phyloP scores from a whole-genome alignment of 495 filamentous ascomycete species.

The Xylaria palmicola region DNA sequence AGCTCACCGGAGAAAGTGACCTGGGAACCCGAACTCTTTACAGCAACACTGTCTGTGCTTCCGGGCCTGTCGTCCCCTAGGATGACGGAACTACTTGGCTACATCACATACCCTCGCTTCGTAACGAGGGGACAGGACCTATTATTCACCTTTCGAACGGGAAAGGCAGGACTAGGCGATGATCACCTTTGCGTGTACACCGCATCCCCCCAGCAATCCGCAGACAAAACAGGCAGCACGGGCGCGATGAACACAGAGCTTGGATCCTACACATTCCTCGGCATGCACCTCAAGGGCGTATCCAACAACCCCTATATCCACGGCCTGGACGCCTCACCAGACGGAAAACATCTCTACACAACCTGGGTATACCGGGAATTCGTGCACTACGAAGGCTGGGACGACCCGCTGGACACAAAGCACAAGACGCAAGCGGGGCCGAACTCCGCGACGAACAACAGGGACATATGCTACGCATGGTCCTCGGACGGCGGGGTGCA shows the following conservation, averaged over 20 bases:
- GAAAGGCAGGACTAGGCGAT: slow-evolving; percentile 49
- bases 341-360: slow-evolving; percentile 31
- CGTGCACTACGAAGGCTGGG: slow-evolving; percentile 42
- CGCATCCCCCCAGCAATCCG: background rate
- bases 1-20: slow-evolving; percentile 29
- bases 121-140: slow-evolving; percentile 28
- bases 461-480: slow-evolving; percentile 47
- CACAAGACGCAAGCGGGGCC: slow-evolving; percentile 46
- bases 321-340: slow-evolving; percentile 35
- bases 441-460: slow-evolving; percentile 47
- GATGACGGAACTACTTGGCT: slow-evolving; percentile 24
- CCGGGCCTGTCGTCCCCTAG: slow-evolving; percentile 35
- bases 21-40: slow-evolving; percentile 44
- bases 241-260: background rate
- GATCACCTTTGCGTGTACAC: slow-evolving; percentile 45
- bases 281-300: slow-evolving; percentile 43
- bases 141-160: slow-evolving; percentile 47
- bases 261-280: slow-evolving; percentile 31
- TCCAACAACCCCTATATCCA: slow-evolving; percentile 51
- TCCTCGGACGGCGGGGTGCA: slow-evolving; percentile 38
- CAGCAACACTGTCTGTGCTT: slow-evolving; percentile 34
- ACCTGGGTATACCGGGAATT: slow-evolving; percentile 52
- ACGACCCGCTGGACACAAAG: slow-evolving; percentile 39
- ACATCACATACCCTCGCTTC: slow-evolving; percentile 53
- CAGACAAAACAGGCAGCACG: background rate